Evolutionary conservation across 192 early-diverging fungal species (phyloP).

Genomic region (Backusella morwellensis): DNA sequence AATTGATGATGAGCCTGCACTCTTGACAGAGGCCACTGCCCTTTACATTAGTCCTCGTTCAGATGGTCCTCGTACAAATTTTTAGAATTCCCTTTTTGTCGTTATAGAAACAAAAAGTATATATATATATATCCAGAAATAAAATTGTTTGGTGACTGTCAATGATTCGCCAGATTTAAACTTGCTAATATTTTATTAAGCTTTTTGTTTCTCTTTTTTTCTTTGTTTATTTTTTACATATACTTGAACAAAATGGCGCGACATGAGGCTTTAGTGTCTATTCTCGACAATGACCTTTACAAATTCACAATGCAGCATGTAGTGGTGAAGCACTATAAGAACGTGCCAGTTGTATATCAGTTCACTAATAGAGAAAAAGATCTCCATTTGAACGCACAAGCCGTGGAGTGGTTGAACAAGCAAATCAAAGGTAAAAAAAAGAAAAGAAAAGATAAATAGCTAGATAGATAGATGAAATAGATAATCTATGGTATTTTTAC

Average conservation of each 20-base stretch:
- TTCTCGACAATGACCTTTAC: slow-evolving; percentile 84
- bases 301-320: slow-evolving; percentile 85
- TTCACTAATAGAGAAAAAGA: slow-evolving; percentile 64
- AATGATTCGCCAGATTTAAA: not conserved
- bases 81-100: not conserved
- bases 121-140: not conserved
- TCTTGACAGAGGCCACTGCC: slow-evolving; percentile 27
- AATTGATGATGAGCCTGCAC: slow-evolving; percentile 7
- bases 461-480: not conserved
- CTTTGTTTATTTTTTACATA: not conserved
- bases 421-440: slow-evolving; percentile 36
- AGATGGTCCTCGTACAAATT: slow-evolving; percentile 10
- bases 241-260: not conserved
- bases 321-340: slow-evolving; percentile 66
- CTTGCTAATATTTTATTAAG: not conserved
- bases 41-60: slow-evolving; percentile 29
- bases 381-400: slow-evolving; percentile 37
- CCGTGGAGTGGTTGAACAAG: slow-evolving; percentile 44
- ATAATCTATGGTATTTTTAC: not conserved
- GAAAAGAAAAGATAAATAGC: too few relatives aligned
- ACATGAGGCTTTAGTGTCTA: slow-evolving; percentile 36
- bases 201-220: not conserved
- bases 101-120: not conserved
- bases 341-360: slow-evolving; percentile 54
- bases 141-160: not conserved